Percentiles rank a stretch among this genome's conserved stretches.
These are phyloP conservation scores for Medicago ruthenica DNA, from an alignment of 306 rosid species.

Conservation along the genomic window DNA sequence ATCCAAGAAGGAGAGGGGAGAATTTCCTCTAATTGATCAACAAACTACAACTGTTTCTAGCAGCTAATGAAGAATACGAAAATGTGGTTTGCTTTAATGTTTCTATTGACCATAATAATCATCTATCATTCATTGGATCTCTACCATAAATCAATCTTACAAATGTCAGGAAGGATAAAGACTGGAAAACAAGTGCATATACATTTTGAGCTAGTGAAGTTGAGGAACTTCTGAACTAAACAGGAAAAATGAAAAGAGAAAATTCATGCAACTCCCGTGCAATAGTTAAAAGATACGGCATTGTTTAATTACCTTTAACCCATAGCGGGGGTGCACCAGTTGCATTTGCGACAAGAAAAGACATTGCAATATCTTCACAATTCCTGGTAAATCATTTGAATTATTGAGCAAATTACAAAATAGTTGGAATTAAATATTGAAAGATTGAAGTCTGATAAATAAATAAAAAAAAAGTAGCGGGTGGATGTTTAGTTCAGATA, in stretches of 20 bases:
- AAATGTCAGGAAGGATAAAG: neutral
- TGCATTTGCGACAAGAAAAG: conserved; percentile 92
- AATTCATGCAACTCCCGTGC: neutral
- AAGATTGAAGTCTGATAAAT: conserved; percentile 9
- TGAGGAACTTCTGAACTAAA: no score
- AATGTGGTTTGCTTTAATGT: neutral
- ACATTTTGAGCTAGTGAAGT: no score
- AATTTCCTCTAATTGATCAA: conserved; percentile 9
- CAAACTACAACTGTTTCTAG: conserved; percentile 10
- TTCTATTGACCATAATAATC: neutral
- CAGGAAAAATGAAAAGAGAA: neutral
- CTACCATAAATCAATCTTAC: conserved; percentile 15
- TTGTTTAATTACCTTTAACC: conserved; percentile 77
- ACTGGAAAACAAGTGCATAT: no score
- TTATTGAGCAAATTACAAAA: conserved; percentile 31
- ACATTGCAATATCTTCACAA: conserved; percentile 99
- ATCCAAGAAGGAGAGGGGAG: neutral
- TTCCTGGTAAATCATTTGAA: conserved; percentile 68
- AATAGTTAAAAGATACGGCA: neutral
- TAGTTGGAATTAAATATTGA: neutral
- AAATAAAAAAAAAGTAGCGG: neutral
- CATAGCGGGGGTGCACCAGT: conserved; percentile 96
- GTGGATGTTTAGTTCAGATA: conserved; percentile 23
- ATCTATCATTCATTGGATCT: conserved; percentile 1
- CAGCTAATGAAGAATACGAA: conserved; percentile 10